Evolutionary conservation across 768 basidiomycete genomes (phyloP).

Genomic region (Inosperma sp.): DNA sequence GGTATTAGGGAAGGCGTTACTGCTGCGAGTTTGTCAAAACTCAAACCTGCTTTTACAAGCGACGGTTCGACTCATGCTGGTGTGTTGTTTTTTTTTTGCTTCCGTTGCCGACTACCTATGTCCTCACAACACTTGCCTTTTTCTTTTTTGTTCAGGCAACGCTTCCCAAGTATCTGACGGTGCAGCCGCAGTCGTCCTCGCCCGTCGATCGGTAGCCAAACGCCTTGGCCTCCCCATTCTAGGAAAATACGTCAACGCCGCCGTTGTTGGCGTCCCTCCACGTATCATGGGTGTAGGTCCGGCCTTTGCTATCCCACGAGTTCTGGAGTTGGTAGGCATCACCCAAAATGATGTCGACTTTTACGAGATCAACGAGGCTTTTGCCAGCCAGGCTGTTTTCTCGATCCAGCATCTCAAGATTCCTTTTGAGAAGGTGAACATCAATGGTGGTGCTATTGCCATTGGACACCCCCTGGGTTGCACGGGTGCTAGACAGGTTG

Average conservation of each 20-base stretch:
- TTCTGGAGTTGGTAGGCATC: slow-evolving; percentile 63
- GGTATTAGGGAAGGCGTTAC: slow-evolving; percentile 86
- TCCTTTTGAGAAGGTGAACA: slow-evolving; percentile 75
- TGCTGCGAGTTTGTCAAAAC: slow-evolving; percentile 66
- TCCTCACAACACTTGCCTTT: background rate
- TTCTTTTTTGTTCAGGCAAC: slow-evolving; percentile 44
- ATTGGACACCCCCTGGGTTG: slow-evolving; percentile 85
- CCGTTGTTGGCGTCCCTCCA: slow-evolving; percentile 76
- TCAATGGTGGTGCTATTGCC: slow-evolving; percentile 85
- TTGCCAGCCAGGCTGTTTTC: slow-evolving; percentile 80
- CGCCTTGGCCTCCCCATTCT: slow-evolving; percentile 80
- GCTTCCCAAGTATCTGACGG: slow-evolving; percentile 91
- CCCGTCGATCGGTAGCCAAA: slow-evolving; percentile 74
- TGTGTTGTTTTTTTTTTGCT: slow-evolving; percentile 15
- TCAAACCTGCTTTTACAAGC: slow-evolving; percentile 82
- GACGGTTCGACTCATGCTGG: slow-evolving; percentile 74
- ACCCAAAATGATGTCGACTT: slow-evolving; percentile 74
- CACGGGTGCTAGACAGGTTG: slow-evolving; percentile 85
- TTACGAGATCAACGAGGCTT: slow-evolving; percentile 91
- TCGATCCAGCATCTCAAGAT: slow-evolving; percentile 65
- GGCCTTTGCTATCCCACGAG: slow-evolving; percentile 78
- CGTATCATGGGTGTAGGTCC: slow-evolving; percentile 92
- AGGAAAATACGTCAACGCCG: slow-evolving; percentile 76
- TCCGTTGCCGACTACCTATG: too few relatives aligned
- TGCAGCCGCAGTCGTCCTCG: slow-evolving; percentile 83